Percentiles rank a stretch among this genome's conserved stretches.
Conservation (phyloP, 2,329 filamentous ascomycete genomes). For the Helotiales sp. region DNA sequence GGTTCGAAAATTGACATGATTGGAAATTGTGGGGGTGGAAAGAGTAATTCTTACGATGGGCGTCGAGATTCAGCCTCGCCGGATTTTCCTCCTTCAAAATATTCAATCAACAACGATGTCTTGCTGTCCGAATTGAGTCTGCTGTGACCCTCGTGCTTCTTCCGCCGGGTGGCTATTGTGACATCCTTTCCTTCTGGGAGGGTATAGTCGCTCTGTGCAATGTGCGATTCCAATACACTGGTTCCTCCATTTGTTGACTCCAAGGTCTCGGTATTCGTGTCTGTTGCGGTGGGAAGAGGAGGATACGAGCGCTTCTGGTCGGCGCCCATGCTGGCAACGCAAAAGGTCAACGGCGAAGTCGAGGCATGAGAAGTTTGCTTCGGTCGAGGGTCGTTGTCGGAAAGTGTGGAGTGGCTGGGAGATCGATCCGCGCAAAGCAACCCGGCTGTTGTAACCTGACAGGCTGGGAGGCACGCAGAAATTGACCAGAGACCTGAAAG, state of each 20-base stretch:
- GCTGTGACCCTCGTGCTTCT: conserved; percentile 52
- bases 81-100: conserved; percentile 68
- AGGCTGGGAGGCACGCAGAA: too few species aligned
- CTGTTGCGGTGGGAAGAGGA: conserved; percentile 73
- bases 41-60: conserved; percentile 48
- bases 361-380: conserved; percentile 26
- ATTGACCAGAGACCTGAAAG: too few species aligned
- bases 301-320: conserved; percentile 57
- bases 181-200: conserved; percentile 85
- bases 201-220: conserved; percentile 70
- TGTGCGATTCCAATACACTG: conserved; percentile 67
- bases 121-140: conserved; percentile 53
- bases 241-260: conserved; percentile 52
- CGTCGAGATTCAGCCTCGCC: conserved; percentile 53
- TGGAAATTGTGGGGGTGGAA: neutral
- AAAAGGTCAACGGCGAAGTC: conserved; percentile 17
- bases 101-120: conserved; percentile 73
- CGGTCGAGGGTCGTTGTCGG: conserved; percentile 6
- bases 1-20: neutral
- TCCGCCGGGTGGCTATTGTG: conserved; percentile 79
- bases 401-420: conserved; percentile 6
- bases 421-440: neutral
- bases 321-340: conserved; percentile 35
- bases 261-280: conserved; percentile 55
- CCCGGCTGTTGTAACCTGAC: neutral